phyloP scores from a whole-genome alignment of 1,139 yeast genomes.

The Groenewaldozyma sp. region DNA sequence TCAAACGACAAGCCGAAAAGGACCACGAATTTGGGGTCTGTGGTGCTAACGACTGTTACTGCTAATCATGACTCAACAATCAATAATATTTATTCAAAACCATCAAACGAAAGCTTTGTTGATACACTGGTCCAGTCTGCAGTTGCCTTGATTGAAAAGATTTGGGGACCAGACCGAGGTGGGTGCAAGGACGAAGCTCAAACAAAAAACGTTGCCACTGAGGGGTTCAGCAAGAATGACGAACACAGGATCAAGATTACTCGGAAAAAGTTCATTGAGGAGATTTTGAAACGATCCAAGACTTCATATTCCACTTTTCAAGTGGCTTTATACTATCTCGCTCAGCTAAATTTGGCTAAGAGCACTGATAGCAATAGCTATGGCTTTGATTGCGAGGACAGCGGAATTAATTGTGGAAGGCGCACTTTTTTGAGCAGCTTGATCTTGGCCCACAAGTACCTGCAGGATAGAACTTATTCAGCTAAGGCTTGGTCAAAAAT shows the following conservation, averaged over 20 bases:
- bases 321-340: constrained; percentile 54
- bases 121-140: constrained; percentile 31
- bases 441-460: constrained; percentile 62
- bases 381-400: background rate
- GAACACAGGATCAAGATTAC: constrained; percentile 22
- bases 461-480: constrained; percentile 64
- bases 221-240: constrained; percentile 12
- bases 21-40: no score
- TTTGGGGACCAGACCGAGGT: constrained; percentile 24
- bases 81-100: no score
- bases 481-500: constrained; percentile 70
- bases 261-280: constrained; percentile 44
- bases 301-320: constrained; percentile 59
- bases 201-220: constrained; percentile 4
- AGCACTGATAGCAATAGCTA: constrained; percentile 16
- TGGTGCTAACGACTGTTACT: no score
- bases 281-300: constrained; percentile 59
- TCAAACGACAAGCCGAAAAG: no score
- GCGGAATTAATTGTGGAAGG: constrained; percentile 41
- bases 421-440: constrained; percentile 57
- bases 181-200: background rate
- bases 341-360: constrained; percentile 32
- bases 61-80: no score
- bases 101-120: no score
- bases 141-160: constrained; percentile 27